Base-by-base conservation (phyloP, 805 yeast genomes). In the Monosporozyma unispora region DNA sequence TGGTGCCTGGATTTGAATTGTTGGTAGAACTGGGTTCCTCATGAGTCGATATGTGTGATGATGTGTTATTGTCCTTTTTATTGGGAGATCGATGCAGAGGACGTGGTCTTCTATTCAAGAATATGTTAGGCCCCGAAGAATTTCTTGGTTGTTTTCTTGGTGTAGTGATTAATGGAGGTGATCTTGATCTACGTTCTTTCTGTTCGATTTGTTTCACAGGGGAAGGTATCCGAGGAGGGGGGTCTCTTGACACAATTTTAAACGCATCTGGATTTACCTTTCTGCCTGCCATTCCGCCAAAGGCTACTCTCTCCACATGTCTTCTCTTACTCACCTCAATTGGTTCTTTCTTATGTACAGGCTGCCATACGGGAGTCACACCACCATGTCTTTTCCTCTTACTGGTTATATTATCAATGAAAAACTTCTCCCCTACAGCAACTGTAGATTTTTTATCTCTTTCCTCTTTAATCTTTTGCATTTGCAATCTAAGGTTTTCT, bases 371-470 rank as follows among this genome's bases (percentile, higher is more conserved):
- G 1, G 21, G 39, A n/a, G n/a, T n/a, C 8, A 6, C 12, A 9
- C 22, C 7, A 8, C 22, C 21, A 16, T 18, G 39, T 18, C 28
- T 10, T 39, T 22, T 39, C 28, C 22, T 44, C 25, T 28, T 29
- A 8, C n/a, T 14, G 18, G 14, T 25, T 19, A 19, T 46, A 29
- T 46, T 46, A 2, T 39, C 22, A 10, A 46, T 7, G 21, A 37
- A 29, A 29, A 46, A 46, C n/a, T 19, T 46, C 35, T 31, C 42
- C 27, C 56, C 62, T 1, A 64, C 59, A 5, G 54, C 53, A 5
- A 63, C 56, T 7, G 63, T 57, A 48, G 67, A 63, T 40, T 64
- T 69, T 45, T 55, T 55, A 43, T 62, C 63, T 48, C 69, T 62
- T 18, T 69, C 64, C 40, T 62, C 54, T 46, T 64, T 56, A 9